phyloP scores from a whole-genome alignment of 1,284 basidiomycete species.

The Ceratobasidium sp. region DNA sequence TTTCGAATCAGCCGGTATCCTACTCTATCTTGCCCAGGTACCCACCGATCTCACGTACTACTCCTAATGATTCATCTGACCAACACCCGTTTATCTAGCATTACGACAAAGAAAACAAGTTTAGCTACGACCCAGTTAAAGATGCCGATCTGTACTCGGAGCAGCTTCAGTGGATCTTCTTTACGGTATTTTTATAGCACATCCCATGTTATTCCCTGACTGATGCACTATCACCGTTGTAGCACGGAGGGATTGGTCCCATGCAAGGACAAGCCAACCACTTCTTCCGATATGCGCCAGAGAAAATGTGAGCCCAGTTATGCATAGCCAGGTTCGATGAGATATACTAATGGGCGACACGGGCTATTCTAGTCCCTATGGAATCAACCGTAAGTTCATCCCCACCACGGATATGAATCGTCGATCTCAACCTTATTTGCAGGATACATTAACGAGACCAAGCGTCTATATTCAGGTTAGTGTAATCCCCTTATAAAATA shows the following conservation, averaged over 20 bases:
- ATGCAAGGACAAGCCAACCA: slow-evolving; percentile 82
- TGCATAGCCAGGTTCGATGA: not conserved
- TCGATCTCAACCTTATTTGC: slow-evolving; percentile 51
- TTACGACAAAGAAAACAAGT: slow-evolving; percentile 70
- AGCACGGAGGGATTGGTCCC: slow-evolving; percentile 64
- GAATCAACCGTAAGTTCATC: slow-evolving; percentile 65
- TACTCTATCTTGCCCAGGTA: slow-evolving; percentile 71
- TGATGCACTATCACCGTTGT: not conserved
- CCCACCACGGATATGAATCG: not conserved
- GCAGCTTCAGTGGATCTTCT: slow-evolving; percentile 85
- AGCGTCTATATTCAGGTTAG: slow-evolving; percentile 70
- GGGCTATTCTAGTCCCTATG: slow-evolving; percentile 65
- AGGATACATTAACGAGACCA: slow-evolving; percentile 82
- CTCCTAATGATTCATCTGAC: not conserved
- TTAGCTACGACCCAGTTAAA: slow-evolving; percentile 64
- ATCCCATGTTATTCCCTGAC: not conserved
- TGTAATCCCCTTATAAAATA: not conserved
- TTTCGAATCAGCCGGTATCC: slow-evolving; percentile 78
- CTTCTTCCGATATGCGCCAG: slow-evolving; percentile 69
- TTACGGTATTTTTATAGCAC: slow-evolving; percentile 62
- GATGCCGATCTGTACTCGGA: slow-evolving; percentile 66
- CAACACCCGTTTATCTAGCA: slow-evolving; percentile 51
- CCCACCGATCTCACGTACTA: not conserved
- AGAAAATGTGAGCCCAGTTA: slow-evolving; percentile 59
- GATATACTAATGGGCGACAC: not conserved